phyloP scores from a whole-genome alignment of 768 basidiomycete genomes.

The Termitomyces sp. region DNA sequence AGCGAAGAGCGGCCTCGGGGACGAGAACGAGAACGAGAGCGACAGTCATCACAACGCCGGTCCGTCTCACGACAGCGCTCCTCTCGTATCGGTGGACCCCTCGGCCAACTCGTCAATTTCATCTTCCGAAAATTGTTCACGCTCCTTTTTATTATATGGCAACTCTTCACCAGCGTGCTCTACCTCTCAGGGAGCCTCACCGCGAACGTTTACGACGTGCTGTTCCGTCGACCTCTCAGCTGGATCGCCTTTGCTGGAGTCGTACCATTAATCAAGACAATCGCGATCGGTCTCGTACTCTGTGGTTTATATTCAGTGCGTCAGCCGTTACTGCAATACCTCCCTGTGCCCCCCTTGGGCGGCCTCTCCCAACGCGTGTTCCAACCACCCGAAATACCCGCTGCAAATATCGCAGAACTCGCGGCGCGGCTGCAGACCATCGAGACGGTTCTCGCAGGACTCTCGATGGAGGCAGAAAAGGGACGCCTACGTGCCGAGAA shows the following conservation, averaged over 20 bases:
- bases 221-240: constrained; percentile 42
- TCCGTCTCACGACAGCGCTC: constrained; percentile 22
- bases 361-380: constrained; percentile 27
- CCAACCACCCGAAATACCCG: constrained; percentile 50
- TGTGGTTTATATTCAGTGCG: constrained; percentile 40
- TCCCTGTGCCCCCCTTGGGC: constrained; percentile 26
- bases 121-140: constrained; percentile 17
- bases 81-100: constrained; percentile 35
- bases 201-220: constrained; percentile 41
- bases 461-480: constrained; percentile 52
- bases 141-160: constrained; percentile 20
- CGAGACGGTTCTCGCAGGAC: constrained; percentile 55
- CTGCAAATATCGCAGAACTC: constrained; percentile 63
- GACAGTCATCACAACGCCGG: constrained; percentile 20
- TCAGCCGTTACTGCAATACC: constrained; percentile 23
- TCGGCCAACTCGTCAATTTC: constrained; percentile 34
- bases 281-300: constrained; percentile 38
- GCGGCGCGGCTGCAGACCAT: constrained; percentile 55
- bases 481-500: constrained; percentile 46
- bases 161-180: constrained; percentile 28
- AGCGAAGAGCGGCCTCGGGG: constrained; percentile 12
- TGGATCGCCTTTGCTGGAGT: constrained; percentile 29
- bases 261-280: constrained; percentile 29
- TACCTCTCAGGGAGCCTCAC: constrained; percentile 42
- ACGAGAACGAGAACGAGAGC: not conserved